Evolutionary conservation across 2,329 filamentous ascomycete genomes (phyloP).

Genomic region (Botryosphaeria dothidea): DNA sequence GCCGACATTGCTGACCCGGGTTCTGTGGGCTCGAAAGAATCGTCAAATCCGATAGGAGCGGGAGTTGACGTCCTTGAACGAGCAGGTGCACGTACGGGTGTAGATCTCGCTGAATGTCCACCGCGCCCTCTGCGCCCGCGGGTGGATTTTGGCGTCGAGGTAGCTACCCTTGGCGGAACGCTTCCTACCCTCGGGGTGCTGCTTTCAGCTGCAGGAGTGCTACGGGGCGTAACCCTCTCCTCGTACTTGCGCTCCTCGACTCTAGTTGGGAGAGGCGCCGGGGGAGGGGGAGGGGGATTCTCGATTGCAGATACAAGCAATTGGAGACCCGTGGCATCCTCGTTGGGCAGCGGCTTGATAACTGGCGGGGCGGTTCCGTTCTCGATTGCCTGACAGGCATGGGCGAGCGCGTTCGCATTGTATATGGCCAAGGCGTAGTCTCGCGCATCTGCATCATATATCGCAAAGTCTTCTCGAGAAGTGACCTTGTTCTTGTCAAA

Average conservation of each 20-base stretch:
- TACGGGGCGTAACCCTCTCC: neutral
- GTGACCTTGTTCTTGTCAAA: slow-evolving; percentile 27
- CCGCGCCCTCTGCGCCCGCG: slow-evolving; percentile 6
- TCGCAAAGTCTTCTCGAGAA: slow-evolving; percentile 37
- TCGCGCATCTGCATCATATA: slow-evolving; percentile 42
- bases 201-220: neutral
- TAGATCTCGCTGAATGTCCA: slow-evolving; percentile 4
- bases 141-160: slow-evolving; percentile 8
- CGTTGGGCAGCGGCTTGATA: slow-evolving; percentile 38
- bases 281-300: slow-evolving; percentile 17
- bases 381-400: slow-evolving; percentile 38
- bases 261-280: neutral
- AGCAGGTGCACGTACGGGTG: neutral
- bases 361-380: slow-evolving; percentile 24
- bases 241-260: slow-evolving; percentile 5
- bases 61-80: slow-evolving; percentile 9
- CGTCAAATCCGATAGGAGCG: neutral
- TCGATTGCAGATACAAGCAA: slow-evolving; percentile 37
- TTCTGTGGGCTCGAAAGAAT: neutral
- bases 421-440: slow-evolving; percentile 41
- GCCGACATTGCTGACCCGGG: slow-evolving; percentile 13
- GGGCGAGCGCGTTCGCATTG: slow-evolving; percentile 36
- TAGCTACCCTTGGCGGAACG: neutral
- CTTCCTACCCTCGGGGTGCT: neutral
- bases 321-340: slow-evolving; percentile 42